Percentiles rank a stretch among this genome's conserved stretches.
Evolutionary conservation across 2,329 filamentous ascomycete species (phyloP).

Genomic region (Penicillium decumbens): DNA sequence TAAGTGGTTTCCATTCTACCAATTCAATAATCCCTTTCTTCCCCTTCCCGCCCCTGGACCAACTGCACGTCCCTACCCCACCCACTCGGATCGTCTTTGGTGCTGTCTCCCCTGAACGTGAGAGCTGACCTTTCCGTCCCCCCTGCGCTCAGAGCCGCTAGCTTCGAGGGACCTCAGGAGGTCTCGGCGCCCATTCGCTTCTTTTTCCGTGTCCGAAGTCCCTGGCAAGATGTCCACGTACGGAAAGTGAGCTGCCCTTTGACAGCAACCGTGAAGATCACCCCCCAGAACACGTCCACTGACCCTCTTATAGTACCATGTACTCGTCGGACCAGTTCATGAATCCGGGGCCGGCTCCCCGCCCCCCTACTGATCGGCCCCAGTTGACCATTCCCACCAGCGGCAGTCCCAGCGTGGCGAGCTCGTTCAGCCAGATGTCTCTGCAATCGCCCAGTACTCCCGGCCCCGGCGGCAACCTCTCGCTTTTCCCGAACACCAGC

Average conservation of each 20-base stretch:
- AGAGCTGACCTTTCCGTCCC: conserved; percentile 6
- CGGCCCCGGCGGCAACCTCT: conserved; percentile 48
- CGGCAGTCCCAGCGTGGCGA: conserved; percentile 60
- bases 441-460: conserved; percentile 62
- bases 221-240: conserved; percentile 30
- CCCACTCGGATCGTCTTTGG: background rate
- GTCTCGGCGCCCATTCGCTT: conserved; percentile 23
- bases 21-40: conserved; percentile 4
- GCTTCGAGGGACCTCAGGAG: conserved; percentile 21
- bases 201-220: conserved; percentile 8
- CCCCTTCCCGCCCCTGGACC: conserved; percentile 1
- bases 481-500: conserved; percentile 63
- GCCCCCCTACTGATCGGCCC: conserved; percentile 78
- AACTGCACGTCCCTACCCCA: background rate
- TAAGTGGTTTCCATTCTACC: conserved; percentile 8
- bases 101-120: background rate
- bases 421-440: conserved; percentile 65
- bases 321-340: conserved; percentile 72
- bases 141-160: conserved; percentile 5
- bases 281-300: conserved; percentile 3
- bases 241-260: conserved; percentile 32
- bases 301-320: conserved; percentile 42
- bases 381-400: conserved; percentile 71
- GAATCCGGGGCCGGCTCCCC: conserved; percentile 92
- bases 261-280: background rate